Conservation (phyloP, 2,329 filamentous ascomycete species). For the Fusarium penzigii region DNA sequence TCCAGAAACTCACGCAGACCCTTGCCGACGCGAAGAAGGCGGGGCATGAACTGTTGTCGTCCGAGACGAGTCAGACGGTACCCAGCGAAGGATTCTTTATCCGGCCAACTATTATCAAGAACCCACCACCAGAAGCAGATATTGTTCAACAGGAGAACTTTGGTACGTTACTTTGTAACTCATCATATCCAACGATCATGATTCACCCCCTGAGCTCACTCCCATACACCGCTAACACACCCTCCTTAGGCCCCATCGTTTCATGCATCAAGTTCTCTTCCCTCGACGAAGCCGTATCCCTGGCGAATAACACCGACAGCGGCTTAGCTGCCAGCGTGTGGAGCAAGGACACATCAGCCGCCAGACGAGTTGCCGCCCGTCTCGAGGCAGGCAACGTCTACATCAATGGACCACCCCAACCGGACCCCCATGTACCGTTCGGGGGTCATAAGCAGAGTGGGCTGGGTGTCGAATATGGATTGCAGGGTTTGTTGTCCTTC, state of each 20-base stretch:
- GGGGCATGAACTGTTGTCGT: neutral
- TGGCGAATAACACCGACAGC: neutral
- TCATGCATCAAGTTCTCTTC: neutral
- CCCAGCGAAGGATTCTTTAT: slow-evolving; percentile 1
- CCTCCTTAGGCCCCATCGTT: neutral
- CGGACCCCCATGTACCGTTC: neutral
- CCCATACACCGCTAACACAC: neutral
- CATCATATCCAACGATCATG: neutral
- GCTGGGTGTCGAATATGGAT: neutral
- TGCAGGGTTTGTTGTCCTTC: neutral
- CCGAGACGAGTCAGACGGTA: neutral
- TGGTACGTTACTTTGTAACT: neutral
- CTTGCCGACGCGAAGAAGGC: neutral
- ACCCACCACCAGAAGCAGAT: neutral
- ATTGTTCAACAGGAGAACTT: slow-evolving; percentile 2
- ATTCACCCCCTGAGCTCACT: neutral
- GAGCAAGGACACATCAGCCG: neutral
- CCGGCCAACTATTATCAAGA: slow-evolving; percentile 1
- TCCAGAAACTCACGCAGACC: neutral
- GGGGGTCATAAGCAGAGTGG: slow-evolving; percentile 2
- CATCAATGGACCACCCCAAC: neutral
- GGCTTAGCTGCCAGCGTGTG: slow-evolving; percentile 1
- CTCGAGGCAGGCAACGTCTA: slow-evolving; percentile 1
- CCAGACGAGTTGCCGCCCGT: neutral
- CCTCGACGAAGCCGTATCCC: neutral